Evolutionary conservation across 495 filamentous ascomycete species (phyloP).

Genomic region (Penicillium malachiteum): DNA sequence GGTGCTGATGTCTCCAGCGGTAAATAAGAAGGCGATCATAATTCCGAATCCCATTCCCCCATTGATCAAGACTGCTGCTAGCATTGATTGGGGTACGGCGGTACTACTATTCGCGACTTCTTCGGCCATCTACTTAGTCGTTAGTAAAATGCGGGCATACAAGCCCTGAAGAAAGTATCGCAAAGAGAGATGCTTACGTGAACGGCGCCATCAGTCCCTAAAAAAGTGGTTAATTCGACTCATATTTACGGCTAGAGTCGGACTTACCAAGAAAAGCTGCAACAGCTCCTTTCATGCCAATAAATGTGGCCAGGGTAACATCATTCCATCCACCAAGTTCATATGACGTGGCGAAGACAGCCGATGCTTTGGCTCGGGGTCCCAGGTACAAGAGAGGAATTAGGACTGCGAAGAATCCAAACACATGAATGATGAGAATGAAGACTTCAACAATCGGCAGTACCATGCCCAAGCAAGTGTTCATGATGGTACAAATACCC

Average conservation of each 20-base stretch:
- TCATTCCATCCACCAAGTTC: conserved; percentile 1
- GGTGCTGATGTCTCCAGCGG: neutral
- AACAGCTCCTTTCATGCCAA: conserved; percentile 1
- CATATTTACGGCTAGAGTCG: neutral
- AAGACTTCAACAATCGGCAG: neutral
- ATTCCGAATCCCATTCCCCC: neutral
- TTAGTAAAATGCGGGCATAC: neutral
- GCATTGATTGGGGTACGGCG: neutral
- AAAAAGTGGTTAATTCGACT: neutral
- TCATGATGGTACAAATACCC: neutral
- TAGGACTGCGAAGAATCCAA: conserved; percentile 1
- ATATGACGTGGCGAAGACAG: neutral
- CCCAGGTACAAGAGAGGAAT: neutral
- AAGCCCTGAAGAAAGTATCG: neutral
- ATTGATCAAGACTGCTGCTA: neutral
- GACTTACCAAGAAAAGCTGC: neutral
- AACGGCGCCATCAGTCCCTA: conserved; percentile 1
- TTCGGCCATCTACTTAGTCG: neutral
- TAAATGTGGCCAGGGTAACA: conserved; percentile 1
- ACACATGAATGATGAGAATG: neutral
- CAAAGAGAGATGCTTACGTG: neutral
- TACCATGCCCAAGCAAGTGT: neutral
- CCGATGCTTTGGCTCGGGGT: neutral
- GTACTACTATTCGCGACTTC: conserved; percentile 2
- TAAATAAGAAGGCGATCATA: neutral